Base-by-base conservation (phyloP, 257 asterid species). In the Przewalskia tangutica region DNA sequence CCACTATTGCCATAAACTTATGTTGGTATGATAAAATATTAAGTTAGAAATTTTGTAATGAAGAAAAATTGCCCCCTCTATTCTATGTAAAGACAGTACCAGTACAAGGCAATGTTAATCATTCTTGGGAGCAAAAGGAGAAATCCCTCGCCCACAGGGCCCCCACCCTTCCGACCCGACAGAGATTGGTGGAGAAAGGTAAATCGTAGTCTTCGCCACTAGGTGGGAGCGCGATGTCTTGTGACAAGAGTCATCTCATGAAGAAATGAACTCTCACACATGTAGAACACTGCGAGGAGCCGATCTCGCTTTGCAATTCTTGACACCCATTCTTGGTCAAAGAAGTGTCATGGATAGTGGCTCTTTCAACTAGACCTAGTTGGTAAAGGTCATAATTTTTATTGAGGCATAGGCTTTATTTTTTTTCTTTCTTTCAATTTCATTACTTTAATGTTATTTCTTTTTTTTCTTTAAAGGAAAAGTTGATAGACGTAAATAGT, bases 281-380 rank as follows among this genome's bases (percentile, higher is more conserved):
- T n/a, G n/a, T n/a, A n/a, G n/a, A n/a, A n/a, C n/a, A n/a, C n/a
- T n/a, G n/a, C n/a, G n/a, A n/a, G n/a, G n/a, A n/a, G n/a, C n/a
- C n/a, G n/a, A n/a, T n/a, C n/a, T n/a, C n/a, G n/a, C n/a, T n/a
- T n/a, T n/a, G n/a, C n/a, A n/a, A n/a, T n/a, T n/a, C n/a, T n/a
- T n/a, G n/a, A n/a, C n/a, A n/a, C n/a, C n/a, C 79, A 73, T 73
- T 73, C 20, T 73, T 73, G 60, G 79, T 73, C 79, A 48, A 73
- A 73, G 79, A 73, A 34, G 78, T 44, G 38, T 44, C 58, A 71
- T 44, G 34, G 60, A 46, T 48, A 23, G 59, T 73, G 42, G 60
- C 23, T 48, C 60, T 20, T 73, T 73, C 79, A 73, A 73, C 60
- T 20, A 20, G 60, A 23, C 42, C 79, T 48, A 73, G 60, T 73